Conservation (phyloP, 2,329 filamentous ascomycete species). For the Colletotrichum caudatum region DNA sequence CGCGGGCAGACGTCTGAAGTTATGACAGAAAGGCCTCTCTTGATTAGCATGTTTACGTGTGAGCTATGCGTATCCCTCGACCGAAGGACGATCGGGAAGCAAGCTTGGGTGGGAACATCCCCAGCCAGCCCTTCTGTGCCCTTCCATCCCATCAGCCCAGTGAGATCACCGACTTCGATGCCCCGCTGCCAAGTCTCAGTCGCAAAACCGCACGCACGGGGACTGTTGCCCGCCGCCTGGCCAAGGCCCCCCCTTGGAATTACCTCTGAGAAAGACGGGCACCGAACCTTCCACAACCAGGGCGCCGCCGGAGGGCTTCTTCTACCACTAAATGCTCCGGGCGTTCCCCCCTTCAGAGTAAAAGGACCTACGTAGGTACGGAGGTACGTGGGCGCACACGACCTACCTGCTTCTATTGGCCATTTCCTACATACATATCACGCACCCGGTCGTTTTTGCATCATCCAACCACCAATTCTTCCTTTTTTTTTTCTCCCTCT, state of each 20-base stretch:
- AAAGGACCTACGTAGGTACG: slow-evolving; percentile 15
- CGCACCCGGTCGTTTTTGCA: slow-evolving; percentile 15
- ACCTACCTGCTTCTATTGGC: not conserved
- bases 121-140: slow-evolving; percentile 35
- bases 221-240: slow-evolving; percentile 14
- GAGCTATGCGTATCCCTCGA: not conserved
- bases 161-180: slow-evolving; percentile 40
- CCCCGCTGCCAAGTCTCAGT: slow-evolving; percentile 37
- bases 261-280: slow-evolving; percentile 30
- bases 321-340: slow-evolving; percentile 23
- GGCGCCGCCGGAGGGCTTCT: slow-evolving; percentile 21
- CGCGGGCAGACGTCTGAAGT: no score
- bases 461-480: slow-evolving; percentile 32
- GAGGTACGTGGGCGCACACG: not conserved
- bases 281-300: slow-evolving; percentile 46
- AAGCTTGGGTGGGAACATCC: slow-evolving; percentile 18
- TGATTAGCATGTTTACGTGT: not conserved
- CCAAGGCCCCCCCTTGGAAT: slow-evolving; percentile 31
- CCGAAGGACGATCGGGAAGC: not conserved
- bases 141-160: slow-evolving; percentile 36
- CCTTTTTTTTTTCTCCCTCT: slow-evolving; percentile 18
- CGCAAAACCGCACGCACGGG: slow-evolving; percentile 25
- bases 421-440: slow-evolving; percentile 41
- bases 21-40: no score
- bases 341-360: slow-evolving; percentile 18